Evolutionary conservation across 768 basidiomycete genomes (phyloP).

Genomic region (Hygrophorus russula): DNA sequence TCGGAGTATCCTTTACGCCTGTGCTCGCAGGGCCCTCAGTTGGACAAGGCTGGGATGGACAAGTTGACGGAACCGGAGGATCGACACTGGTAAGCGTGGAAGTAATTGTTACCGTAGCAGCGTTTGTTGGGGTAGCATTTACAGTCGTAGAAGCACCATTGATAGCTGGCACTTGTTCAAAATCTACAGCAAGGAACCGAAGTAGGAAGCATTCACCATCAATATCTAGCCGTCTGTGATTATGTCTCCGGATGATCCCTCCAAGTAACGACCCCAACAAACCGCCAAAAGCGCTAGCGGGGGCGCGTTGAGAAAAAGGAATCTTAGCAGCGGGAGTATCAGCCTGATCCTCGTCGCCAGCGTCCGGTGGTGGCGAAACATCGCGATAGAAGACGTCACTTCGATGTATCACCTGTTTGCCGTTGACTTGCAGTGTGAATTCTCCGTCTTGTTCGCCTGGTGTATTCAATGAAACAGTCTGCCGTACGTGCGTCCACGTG

Average conservation of each 20-base stretch:
- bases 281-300: conserved; percentile 5
- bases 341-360: not conserved
- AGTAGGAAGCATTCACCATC: not conserved
- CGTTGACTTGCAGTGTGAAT: conserved; percentile 58
- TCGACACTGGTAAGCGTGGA: no score
- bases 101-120: no score
- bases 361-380: conserved; percentile 7
- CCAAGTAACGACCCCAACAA: conserved; percentile 7
- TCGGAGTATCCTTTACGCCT: not conserved
- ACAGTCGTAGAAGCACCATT: no score
- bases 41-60: not conserved
- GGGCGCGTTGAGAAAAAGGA: not conserved
- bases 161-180: not conserved
- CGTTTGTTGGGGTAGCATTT: no score
- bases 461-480: conserved; percentile 63
- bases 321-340: not conserved
- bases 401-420: conserved; percentile 36
- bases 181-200: no score
- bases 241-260: not conserved
- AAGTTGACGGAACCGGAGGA: not conserved
- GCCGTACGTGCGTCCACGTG: conserved; percentile 60
- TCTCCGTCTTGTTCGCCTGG: conserved; percentile 59
- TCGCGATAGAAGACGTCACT: conserved; percentile 55
- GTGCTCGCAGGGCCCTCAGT: not conserved
- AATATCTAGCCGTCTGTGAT: not conserved